phyloP scores from a whole-genome alignment of 1,284 basidiomycete genomes.

The Fomitiporia mediterranea region DNA sequence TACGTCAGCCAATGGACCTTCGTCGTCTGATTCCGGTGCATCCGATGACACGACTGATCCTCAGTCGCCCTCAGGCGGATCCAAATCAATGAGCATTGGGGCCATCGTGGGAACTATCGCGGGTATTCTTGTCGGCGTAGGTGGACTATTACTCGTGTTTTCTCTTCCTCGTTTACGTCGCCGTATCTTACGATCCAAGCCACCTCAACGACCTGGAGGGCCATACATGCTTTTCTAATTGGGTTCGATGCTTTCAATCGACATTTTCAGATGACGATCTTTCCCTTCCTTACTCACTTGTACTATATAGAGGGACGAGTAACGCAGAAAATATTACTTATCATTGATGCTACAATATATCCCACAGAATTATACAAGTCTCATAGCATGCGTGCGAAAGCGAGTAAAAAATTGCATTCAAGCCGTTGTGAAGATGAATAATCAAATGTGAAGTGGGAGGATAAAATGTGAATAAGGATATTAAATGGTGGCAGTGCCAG shows the following conservation, averaged over 20 bases:
- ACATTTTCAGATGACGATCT: not conserved
- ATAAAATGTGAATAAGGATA: constrained; percentile 18
- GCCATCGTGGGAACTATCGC: constrained; percentile 27
- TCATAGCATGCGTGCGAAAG: not conserved
- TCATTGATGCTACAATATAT: constrained; percentile 4
- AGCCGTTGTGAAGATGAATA: not conserved
- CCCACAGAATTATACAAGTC: not conserved
- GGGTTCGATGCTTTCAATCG: not conserved
- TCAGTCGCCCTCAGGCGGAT: constrained; percentile 5
- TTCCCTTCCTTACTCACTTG: not conserved
- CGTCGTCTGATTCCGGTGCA: constrained; percentile 18
- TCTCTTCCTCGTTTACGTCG: constrained; percentile 24
- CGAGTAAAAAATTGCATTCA: not conserved
- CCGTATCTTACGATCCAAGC: not conserved
- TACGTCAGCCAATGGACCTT: constrained; percentile 22
- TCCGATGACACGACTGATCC: constrained; percentile 6
- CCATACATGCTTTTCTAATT: constrained; percentile 17
- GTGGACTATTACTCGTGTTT: constrained; percentile 25
- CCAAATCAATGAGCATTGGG: constrained; percentile 23
- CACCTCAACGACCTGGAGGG: constrained; percentile 16
- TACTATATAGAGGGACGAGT: not conserved
- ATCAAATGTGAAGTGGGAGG: not conserved
- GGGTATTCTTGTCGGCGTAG: constrained; percentile 24
- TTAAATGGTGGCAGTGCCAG: constrained; percentile 1
- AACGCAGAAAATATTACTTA: not conserved